These are phyloP conservation scores for Exophiala bonariae DNA, from an alignment of 2,329 filamentous ascomycete genomes.

Conservation along the genomic window DNA sequence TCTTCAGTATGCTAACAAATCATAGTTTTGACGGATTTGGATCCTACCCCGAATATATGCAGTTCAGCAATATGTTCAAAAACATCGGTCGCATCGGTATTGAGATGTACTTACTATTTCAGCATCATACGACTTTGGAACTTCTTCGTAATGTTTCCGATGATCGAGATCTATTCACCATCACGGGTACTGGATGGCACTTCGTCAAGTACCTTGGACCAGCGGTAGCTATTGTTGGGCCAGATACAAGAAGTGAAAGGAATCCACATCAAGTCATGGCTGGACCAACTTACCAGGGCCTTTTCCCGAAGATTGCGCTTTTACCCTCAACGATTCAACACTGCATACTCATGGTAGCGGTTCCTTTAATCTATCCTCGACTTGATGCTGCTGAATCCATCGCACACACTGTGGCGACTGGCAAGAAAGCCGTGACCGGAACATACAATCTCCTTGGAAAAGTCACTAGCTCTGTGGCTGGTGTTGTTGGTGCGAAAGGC, in stretches of 20 bases:
- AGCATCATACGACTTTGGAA: constrained; percentile 94
- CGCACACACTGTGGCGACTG: constrained; percentile 85
- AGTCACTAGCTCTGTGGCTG: constrained; percentile 90
- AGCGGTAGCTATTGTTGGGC: constrained; percentile 82
- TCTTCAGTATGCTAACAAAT: constrained; percentile 3
- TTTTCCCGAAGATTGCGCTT: constrained; percentile 92
- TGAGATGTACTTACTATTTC: constrained; percentile 97
- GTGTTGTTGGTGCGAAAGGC: constrained; percentile 91
- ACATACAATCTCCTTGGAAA: constrained; percentile 96
- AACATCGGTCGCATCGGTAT: constrained; percentile 94
- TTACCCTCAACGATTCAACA: constrained; percentile 92
- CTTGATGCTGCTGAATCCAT: constrained; percentile 89
- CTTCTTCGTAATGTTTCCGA: constrained; percentile 85
- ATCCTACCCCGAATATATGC: constrained; percentile 97
- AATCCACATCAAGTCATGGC: constrained; percentile 91
- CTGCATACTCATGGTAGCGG: constrained; percentile 92
- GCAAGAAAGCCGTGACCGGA: constrained; percentile 94
- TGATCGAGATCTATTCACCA: constrained; percentile 90
- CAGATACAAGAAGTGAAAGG: constrained; percentile 88
- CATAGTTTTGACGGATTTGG: constrained; percentile 92
- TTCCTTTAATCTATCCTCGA: constrained; percentile 86
- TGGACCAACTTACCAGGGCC: constrained; percentile 92
- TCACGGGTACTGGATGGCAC: constrained; percentile 97
- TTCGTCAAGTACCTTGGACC: constrained; percentile 97
- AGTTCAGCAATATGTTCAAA: constrained; percentile 95